Evolutionary conservation across 1,139 yeast species (phyloP).

Genomic region (Candida dubliniensis): DNA sequence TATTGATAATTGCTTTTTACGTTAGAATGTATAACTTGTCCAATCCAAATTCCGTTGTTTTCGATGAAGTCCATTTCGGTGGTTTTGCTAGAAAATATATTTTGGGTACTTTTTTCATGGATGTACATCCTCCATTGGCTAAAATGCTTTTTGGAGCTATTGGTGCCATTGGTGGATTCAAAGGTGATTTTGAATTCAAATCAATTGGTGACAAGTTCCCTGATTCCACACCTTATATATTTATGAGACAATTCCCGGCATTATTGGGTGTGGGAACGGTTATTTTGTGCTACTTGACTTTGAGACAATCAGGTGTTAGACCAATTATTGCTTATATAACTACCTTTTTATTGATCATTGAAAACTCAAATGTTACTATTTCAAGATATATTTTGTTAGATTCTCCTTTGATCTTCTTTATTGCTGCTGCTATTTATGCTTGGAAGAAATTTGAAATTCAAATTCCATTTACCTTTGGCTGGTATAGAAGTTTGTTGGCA

Average conservation of each 20-base stretch:
- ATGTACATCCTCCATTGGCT: conserved; percentile 93
- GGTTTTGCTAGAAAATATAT: conserved; percentile 78
- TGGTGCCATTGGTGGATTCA: conserved; percentile 70
- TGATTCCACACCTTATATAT: conserved; percentile 62
- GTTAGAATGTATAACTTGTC: conserved; percentile 40
- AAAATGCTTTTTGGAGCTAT: conserved; percentile 84
- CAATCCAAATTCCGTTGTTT: conserved; percentile 35
- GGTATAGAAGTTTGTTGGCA: conserved; percentile 71
- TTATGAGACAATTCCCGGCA: conserved; percentile 89
- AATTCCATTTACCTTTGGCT: conserved; percentile 63
- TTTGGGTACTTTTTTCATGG: conserved; percentile 76
- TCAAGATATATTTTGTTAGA: conserved; percentile 89
- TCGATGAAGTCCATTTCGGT: conserved; percentile 55
- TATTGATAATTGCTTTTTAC: conserved; percentile 53
- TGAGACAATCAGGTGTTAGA: conserved; percentile 84
- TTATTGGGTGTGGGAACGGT: conserved; percentile 79
- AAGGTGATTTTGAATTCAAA: conserved; percentile 72
- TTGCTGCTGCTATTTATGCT: conserved; percentile 81
- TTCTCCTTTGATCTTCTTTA: conserved; percentile 86
- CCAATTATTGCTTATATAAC: conserved; percentile 72
- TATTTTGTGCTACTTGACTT: conserved; percentile 72
- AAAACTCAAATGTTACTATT: conserved; percentile 84
- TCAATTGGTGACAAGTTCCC: conserved; percentile 70
- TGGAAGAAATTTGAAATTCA: conserved; percentile 80
- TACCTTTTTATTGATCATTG: conserved; percentile 67